phyloP scores from a whole-genome alignment of 805 yeast genomes.

The Wickerhamomyces canadensis region DNA sequence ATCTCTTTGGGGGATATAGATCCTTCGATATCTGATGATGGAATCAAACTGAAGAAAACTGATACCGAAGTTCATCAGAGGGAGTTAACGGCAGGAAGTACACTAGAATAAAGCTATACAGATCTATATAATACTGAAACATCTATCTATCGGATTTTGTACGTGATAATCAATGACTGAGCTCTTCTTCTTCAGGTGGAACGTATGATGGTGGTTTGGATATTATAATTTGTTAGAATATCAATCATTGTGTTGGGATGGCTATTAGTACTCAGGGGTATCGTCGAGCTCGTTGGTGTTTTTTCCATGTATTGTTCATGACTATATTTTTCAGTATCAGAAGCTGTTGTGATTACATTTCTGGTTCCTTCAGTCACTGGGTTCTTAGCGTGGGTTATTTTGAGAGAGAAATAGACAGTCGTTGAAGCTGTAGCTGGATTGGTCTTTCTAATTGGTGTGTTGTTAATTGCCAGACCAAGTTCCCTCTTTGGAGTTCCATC shows the following conservation, averaged over 20 bases:
- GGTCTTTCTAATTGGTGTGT: conserved; percentile 67
- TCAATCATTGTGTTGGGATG: conserved; percentile 51
- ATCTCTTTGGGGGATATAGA: neutral
- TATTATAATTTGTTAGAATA: conserved; percentile 77
- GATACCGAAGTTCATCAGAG: neutral
- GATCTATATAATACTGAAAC: no score
- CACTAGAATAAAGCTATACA: no score
- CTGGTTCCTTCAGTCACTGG: conserved; percentile 75
- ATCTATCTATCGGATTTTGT: no score
- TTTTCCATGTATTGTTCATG: conserved; percentile 73
- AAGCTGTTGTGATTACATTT: conserved; percentile 77
- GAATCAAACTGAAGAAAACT: no score
- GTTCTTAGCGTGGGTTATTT: conserved; percentile 58
- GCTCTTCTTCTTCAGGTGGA: conserved; percentile 38
- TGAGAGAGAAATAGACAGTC: conserved; percentile 60
- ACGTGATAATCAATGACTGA: conserved; percentile 21
- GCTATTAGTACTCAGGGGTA: conserved; percentile 56
- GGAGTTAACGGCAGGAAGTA: neutral
- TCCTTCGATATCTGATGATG: no score
- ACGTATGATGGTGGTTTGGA: conserved; percentile 71
- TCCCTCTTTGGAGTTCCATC: conserved; percentile 52
- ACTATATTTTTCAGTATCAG: conserved; percentile 69
- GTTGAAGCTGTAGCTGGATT: conserved; percentile 67
- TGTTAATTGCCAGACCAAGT: conserved; percentile 76
- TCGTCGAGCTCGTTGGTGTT: conserved; percentile 75